These are phyloP conservation scores for Ilex asprella DNA, from an alignment of 257 asterid genomes.

Conservation along the genomic window DNA sequence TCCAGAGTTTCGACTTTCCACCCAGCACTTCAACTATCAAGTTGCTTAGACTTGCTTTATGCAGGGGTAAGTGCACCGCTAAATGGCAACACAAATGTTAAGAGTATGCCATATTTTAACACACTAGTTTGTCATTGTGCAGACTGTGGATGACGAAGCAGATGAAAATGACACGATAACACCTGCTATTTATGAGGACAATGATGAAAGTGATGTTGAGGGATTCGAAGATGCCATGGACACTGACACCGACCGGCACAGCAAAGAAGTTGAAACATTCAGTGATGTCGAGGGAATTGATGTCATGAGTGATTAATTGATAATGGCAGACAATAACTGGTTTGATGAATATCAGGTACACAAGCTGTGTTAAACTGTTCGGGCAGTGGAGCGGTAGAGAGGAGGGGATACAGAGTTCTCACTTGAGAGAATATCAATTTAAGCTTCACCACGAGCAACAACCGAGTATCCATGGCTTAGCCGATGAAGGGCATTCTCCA, in stretches of 20 bases:
- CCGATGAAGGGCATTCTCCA: too few relatives aligned
- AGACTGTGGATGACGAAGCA: slow-evolving; percentile 53
- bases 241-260: slow-evolving; percentile 43
- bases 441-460: too few relatives aligned
- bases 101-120: background rate
- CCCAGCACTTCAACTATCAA: slow-evolving; percentile 56
- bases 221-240: slow-evolving; percentile 67
- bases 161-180: slow-evolving; percentile 35
- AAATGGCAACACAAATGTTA: background rate
- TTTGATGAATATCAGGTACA: background rate
- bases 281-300: slow-evolving; percentile 41
- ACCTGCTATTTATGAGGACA: slow-evolving; percentile 61
- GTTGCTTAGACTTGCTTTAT: slow-evolving; percentile 65
- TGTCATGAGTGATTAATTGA: slow-evolving; percentile 30
- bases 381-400: too few relatives aligned
- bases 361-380: too few relatives aligned
- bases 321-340: background rate
- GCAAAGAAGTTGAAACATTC: slow-evolving; percentile 29
- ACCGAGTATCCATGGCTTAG: too few relatives aligned
- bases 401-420: too few relatives aligned
- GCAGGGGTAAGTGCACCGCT: slow-evolving; percentile 51
- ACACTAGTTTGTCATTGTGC: slow-evolving; percentile 1
- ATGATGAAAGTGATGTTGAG: slow-evolving; percentile 50
- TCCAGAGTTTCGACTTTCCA: slow-evolving; percentile 70
- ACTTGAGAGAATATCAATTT: too few relatives aligned